A percentile compares a stretch with the other conserved stretches of the same genome.
These are phyloP conservation scores for Penicillium sp. DNA, from an alignment of 2,329 filamentous ascomycete genomes.

Conservation along the genomic window DNA sequence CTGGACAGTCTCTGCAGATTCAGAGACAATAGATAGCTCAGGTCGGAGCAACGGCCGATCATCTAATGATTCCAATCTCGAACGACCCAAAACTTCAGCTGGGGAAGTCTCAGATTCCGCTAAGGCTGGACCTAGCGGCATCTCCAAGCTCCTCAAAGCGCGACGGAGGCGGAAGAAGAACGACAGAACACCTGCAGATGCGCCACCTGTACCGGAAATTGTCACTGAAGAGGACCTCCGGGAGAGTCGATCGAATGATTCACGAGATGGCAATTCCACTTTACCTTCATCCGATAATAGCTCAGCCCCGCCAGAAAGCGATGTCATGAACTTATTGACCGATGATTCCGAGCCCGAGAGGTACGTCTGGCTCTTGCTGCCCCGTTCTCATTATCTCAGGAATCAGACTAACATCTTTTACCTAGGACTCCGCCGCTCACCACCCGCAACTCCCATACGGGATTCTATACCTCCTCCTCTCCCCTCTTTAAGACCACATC, in stretches of 20 bases:
- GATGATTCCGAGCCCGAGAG: slow-evolving; percentile 43
- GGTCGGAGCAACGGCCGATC: slow-evolving; percentile 35
- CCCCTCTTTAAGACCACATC: slow-evolving; percentile 61
- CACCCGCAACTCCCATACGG: slow-evolving; percentile 63
- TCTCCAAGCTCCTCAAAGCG: slow-evolving; percentile 52
- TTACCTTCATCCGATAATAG: slow-evolving; percentile 25
- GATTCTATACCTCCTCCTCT: slow-evolving; percentile 67
- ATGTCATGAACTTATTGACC: slow-evolving; percentile 31
- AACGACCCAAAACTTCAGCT: slow-evolving; percentile 40
- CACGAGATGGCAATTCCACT: slow-evolving; percentile 24
- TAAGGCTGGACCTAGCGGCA: slow-evolving; percentile 43
- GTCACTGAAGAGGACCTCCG: slow-evolving; percentile 24
- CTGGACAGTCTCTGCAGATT: slow-evolving; percentile 35
- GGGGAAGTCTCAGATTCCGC: slow-evolving; percentile 36
- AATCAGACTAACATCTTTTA: slow-evolving; percentile 22
- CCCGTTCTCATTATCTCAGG: neutral
- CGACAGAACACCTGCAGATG: slow-evolving; percentile 22
- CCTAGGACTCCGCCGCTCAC: slow-evolving; percentile 49
- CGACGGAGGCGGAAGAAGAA: slow-evolving; percentile 46
- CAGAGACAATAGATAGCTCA: slow-evolving; percentile 32
- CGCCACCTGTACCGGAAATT: slow-evolving; percentile 20
- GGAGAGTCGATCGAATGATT: slow-evolving; percentile 23
- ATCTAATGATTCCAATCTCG: slow-evolving; percentile 39
- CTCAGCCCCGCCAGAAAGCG: slow-evolving; percentile 19
- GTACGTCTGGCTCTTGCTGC: slow-evolving; percentile 24